A percentile compares a stretch with the other conserved stretches of the same genome.
Conservation (phyloP, 768 basidiomycete species). For the Suillus decipiens region DNA sequence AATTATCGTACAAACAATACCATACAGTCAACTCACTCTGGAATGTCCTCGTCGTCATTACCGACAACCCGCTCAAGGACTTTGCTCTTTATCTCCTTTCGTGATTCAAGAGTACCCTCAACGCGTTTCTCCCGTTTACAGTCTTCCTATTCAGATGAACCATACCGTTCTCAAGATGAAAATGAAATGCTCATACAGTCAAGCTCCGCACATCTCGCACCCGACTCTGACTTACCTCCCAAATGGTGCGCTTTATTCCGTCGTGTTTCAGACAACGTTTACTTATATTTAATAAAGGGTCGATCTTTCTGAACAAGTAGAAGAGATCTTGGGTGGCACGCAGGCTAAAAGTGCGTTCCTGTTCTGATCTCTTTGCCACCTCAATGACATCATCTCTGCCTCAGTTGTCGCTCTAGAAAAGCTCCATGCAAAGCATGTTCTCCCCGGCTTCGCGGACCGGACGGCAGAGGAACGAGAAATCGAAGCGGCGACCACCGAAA, state of each 20-base stretch:
- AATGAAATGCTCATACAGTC: slow-evolving; percentile 62
- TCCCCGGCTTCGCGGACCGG: slow-evolving; percentile 97
- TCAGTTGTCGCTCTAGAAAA: slow-evolving; percentile 89
- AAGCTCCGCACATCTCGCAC: slow-evolving; percentile 38
- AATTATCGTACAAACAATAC: slow-evolving; percentile 17
- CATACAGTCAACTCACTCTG: slow-evolving; percentile 27
- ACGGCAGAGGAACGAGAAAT: slow-evolving; percentile 94
- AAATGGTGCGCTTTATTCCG: slow-evolving; percentile 67
- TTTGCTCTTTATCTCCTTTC: slow-evolving; percentile 89
- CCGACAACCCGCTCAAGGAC: slow-evolving; percentile 83
- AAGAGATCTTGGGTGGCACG: slow-evolving; percentile 68
- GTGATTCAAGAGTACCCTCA: slow-evolving; percentile 66
- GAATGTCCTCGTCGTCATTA: slow-evolving; percentile 37
- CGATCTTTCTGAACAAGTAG: slow-evolving; percentile 88
- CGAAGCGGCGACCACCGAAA: slow-evolving; percentile 77
- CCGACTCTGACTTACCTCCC: slow-evolving; percentile 72
- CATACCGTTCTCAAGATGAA: slow-evolving; percentile 51
- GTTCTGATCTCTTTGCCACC: slow-evolving; percentile 13
- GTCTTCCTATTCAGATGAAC: slow-evolving; percentile 46
- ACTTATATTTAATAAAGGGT: slow-evolving; percentile 59
- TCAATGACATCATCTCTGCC: slow-evolving; percentile 13
- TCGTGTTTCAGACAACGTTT: no score
- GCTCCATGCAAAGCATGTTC: slow-evolving; percentile 92
- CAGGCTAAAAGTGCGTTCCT: slow-evolving; percentile 73
- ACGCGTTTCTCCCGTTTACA: slow-evolving; percentile 42